Evolutionary conservation across 192 early-diverging fungal genomes (phyloP).

Genomic region (Backusella mclennaniae): DNA sequence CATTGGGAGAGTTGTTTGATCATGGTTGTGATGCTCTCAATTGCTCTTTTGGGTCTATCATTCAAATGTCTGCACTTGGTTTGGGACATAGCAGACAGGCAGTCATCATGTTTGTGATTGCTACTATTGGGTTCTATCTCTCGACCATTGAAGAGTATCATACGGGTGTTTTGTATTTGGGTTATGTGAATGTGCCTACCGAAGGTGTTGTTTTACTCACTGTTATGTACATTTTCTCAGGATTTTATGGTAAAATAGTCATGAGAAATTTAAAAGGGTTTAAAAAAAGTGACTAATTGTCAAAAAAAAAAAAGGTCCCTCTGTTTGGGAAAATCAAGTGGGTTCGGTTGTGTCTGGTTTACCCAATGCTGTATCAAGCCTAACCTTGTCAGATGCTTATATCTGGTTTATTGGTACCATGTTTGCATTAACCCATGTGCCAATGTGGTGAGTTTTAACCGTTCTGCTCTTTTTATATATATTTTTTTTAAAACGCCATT

Average conservation of each 20-base stretch:
- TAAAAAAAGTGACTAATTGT: background rate
- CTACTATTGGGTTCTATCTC: constrained; percentile 67
- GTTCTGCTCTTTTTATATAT: background rate
- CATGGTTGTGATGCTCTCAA: constrained; percentile 63
- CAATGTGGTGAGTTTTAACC: constrained; percentile 30
- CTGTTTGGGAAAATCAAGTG: constrained; percentile 8
- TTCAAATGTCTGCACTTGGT: constrained; percentile 21
- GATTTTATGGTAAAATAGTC: constrained; percentile 44
- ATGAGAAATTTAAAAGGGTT: background rate
- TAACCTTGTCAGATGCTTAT: constrained; percentile 12
- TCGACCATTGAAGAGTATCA: constrained; percentile 93
- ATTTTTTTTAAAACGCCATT: background rate
- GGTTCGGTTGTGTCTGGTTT: background rate
- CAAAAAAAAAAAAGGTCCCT: background rate
- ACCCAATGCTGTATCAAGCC: background rate
- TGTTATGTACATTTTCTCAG: constrained; percentile 59
- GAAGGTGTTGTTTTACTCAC: constrained; percentile 78
- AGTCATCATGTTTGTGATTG: constrained; percentile 26
- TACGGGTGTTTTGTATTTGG: constrained; percentile 81
- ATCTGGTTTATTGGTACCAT: constrained; percentile 23
- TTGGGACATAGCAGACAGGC: constrained; percentile 21
- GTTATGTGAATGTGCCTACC: constrained; percentile 83
- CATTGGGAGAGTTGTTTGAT: constrained; percentile 94
- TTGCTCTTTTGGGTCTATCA: constrained; percentile 30
- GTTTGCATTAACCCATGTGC: constrained; percentile 32